These are phyloP conservation scores for Amaranthus palmeri DNA, from an alignment of 148 eudicot species.

Conservation along the genomic window DNA sequence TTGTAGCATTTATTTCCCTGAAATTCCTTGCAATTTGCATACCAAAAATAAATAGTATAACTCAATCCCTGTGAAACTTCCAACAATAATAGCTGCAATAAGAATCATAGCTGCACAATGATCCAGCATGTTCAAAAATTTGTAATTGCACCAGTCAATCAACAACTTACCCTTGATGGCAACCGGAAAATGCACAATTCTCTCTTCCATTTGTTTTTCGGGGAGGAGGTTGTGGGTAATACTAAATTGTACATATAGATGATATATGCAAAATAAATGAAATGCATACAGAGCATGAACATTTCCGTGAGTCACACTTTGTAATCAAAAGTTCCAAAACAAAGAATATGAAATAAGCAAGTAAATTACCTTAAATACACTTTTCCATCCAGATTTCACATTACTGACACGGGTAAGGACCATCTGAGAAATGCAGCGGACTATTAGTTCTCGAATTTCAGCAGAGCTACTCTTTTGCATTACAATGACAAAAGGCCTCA, in stretches of 20 bases:
- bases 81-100: no score
- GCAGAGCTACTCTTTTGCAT: slow-evolving; percentile 88
- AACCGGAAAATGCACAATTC: background rate
- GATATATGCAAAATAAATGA: background rate
- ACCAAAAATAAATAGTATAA: no score
- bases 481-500: slow-evolving; percentile 92
- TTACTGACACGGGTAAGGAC: slow-evolving; percentile 89
- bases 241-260: background rate
- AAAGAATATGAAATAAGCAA: background rate
- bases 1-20: no score
- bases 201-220: background rate
- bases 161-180: background rate
- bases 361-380: slow-evolving; percentile 78
- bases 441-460: slow-evolving; percentile 92
- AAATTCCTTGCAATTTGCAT: no score
- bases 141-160: no score
- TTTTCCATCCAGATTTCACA: slow-evolving; percentile 99
- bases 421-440: slow-evolving; percentile 97
- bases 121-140: no score
- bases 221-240: background rate
- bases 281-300: background rate
- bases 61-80: no score
- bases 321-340: background rate
- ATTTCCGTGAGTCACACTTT: background rate
- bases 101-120: no score